Conservation (phyloP, 1,139 yeast species). For the Nadsonia starkeyi-henricii region DNA sequence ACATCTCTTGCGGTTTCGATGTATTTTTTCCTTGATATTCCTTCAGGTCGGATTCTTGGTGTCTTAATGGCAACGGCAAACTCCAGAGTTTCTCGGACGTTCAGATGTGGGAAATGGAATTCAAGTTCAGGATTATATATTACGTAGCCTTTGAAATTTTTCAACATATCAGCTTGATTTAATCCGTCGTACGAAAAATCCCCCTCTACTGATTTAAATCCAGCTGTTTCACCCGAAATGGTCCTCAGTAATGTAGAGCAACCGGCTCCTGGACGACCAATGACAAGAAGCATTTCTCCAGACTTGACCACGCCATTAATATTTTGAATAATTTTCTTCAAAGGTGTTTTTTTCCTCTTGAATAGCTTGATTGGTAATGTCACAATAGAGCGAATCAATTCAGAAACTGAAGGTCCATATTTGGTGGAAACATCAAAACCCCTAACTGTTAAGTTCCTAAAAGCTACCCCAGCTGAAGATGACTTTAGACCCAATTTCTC, state of each 20-base stretch:
- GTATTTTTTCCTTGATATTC: slow-evolving; percentile 41
- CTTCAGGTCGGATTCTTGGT: slow-evolving; percentile 50
- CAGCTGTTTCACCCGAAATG: slow-evolving; percentile 56
- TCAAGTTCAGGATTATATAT: slow-evolving; percentile 62
- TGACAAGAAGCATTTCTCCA: slow-evolving; percentile 62
- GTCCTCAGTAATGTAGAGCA: slow-evolving; percentile 68
- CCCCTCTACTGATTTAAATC: slow-evolving; percentile 44
- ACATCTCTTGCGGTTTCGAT: slow-evolving; percentile 53
- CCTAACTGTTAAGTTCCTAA: slow-evolving; percentile 51
- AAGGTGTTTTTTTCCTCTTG: slow-evolving; percentile 15
- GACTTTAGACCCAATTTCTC: background rate
- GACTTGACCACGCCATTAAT: slow-evolving; percentile 58
- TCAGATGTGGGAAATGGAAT: slow-evolving; percentile 56
- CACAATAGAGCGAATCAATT: slow-evolving; percentile 25
- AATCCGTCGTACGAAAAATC: slow-evolving; percentile 27
- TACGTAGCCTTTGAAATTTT: slow-evolving; percentile 52
- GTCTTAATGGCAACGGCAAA: slow-evolving; percentile 54
- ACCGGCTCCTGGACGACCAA: slow-evolving; percentile 80
- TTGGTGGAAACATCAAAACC: slow-evolving; percentile 72
- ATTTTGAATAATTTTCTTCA: slow-evolving; percentile 45
- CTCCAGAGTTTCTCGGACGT: slow-evolving; percentile 56
- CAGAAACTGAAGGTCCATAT: slow-evolving; percentile 60
- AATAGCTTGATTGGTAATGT: slow-evolving; percentile 13
- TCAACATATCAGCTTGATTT: slow-evolving; percentile 31
- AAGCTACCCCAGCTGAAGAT: slow-evolving; percentile 40